These are phyloP conservation scores for Metschnikowia santaceciliae DNA, from an alignment of 805 yeast species.

Conservation along the genomic window DNA sequence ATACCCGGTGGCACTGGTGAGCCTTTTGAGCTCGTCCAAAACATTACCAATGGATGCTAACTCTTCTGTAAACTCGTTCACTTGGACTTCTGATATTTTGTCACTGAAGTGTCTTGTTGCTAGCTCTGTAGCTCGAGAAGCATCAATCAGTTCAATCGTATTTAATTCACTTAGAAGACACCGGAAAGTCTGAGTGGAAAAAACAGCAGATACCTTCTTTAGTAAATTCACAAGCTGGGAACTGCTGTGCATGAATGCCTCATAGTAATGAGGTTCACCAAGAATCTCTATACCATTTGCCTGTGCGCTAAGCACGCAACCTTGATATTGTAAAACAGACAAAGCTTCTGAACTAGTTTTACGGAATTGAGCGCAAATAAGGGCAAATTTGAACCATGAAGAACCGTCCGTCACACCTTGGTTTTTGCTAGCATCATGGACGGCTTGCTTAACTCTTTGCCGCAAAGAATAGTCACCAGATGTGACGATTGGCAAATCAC, in stretches of 20 bases:
- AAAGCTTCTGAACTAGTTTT: constrained; percentile 60
- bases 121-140: constrained; percentile 20
- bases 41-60: constrained; percentile 27
- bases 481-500: constrained; percentile 14
- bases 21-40: constrained; percentile 20
- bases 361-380: constrained; percentile 68
- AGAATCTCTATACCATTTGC: constrained; percentile 32
- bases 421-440: constrained; percentile 10
- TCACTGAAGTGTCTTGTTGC: constrained; percentile 20
- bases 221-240: constrained; percentile 22
- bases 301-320: constrained; percentile 23
- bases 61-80: constrained; percentile 17
- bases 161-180: constrained; percentile 18
- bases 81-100: constrained; percentile 27
- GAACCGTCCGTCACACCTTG: constrained; percentile 33
- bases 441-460: constrained; percentile 18
- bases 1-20: constrained; percentile 16
- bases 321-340: constrained; percentile 22
- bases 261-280: constrained; percentile 32
- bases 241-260: constrained; percentile 16
- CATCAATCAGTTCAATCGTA: constrained; percentile 11
- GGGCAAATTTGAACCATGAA: constrained; percentile 67
- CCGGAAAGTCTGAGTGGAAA: constrained; percentile 30
- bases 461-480: constrained; percentile 19
- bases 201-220: constrained; percentile 17